A percentile compares a stretch with the other conserved stretches of the same genome.
Conservation (phyloP, 768 basidiomycete genomes). For the Cyclocybe cylindracea region DNA sequence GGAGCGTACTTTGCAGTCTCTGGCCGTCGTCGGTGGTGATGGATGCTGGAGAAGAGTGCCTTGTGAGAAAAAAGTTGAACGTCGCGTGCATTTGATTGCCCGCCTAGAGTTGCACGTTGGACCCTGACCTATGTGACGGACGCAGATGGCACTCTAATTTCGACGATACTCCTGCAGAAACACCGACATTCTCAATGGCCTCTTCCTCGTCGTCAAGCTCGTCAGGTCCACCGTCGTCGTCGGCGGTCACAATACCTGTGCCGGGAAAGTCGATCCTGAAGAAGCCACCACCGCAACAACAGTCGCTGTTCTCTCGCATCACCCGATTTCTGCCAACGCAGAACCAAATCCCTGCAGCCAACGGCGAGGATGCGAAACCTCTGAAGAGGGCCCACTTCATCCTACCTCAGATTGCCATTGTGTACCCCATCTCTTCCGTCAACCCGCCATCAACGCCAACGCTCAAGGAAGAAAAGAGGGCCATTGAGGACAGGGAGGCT, state of each 20-base stretch:
- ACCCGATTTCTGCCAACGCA: conserved; percentile 73
- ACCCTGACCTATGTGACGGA: conserved; percentile 13
- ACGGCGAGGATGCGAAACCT: conserved; percentile 53
- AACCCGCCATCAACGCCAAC: conserved; percentile 83
- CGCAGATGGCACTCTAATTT: conserved; percentile 8
- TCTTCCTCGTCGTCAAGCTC: conserved; percentile 41
- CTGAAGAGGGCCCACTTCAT: conserved; percentile 92
- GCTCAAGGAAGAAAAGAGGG: conserved; percentile 78
- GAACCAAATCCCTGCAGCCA: conserved; percentile 26
- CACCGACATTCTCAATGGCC: conserved; percentile 19
- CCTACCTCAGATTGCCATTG: conserved; percentile 78
- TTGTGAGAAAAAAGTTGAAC: too few species aligned
- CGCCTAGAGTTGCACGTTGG: conserved; percentile 8
- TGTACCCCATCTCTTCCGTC: conserved; percentile 86
- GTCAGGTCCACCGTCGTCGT: conserved; percentile 72
- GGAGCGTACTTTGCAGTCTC: too few species aligned
- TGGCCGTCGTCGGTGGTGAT: too few species aligned
- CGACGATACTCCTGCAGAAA: not conserved
- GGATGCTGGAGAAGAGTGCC: too few species aligned
- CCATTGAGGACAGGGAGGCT: conserved; percentile 75
- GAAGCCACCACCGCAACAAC: conserved; percentile 66
- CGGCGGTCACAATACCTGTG: conserved; percentile 76
- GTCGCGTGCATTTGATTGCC: not conserved
- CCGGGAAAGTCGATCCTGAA: conserved; percentile 85
- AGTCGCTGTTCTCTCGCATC: conserved; percentile 72